Conservation (phyloP, 2,329 filamentous ascomycete genomes). For the Xenoacremonium recifei region DNA sequence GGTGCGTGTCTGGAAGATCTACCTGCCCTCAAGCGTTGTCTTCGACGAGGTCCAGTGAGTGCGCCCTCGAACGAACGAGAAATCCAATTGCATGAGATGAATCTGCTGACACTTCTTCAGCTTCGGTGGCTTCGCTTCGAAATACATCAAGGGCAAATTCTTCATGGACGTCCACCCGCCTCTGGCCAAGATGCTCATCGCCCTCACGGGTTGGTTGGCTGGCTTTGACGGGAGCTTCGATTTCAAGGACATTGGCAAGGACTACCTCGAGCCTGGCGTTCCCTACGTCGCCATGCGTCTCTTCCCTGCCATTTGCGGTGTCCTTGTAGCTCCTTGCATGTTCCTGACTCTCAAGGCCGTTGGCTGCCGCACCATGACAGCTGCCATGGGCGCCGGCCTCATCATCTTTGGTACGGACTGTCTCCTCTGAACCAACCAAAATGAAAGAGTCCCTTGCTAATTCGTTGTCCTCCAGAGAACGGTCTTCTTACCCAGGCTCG, state of each 20-base stretch:
- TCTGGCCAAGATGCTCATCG: slow-evolving; percentile 93
- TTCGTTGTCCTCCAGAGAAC: slow-evolving; percentile 65
- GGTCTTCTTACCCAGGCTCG: slow-evolving; percentile 93
- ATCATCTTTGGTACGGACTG: slow-evolving; percentile 80
- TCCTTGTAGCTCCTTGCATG: slow-evolving; percentile 86
- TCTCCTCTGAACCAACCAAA: too few species aligned
- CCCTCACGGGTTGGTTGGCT: slow-evolving; percentile 89
- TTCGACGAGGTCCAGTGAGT: slow-evolving; percentile 99
- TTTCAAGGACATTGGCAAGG: slow-evolving; percentile 99
- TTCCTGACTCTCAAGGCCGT: slow-evolving; percentile 91
- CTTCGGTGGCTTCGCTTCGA: slow-evolving; percentile 96
- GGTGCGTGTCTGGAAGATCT: slow-evolving; percentile 92
- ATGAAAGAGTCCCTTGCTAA: too few species aligned
- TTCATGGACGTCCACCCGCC: slow-evolving; percentile 99
- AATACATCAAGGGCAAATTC: slow-evolving; percentile 99
- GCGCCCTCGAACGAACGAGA: too few species aligned
- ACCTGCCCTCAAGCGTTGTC: slow-evolving; percentile 92
- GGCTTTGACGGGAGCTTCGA: slow-evolving; percentile 96
- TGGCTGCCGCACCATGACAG: slow-evolving; percentile 84
- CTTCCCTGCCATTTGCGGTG: slow-evolving; percentile 85
- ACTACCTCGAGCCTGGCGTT: slow-evolving; percentile 91
- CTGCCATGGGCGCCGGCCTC: slow-evolving; percentile 77
- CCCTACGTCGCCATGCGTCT: slow-evolving; percentile 98
- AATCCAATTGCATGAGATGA: too few species aligned
- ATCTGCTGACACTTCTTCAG: slow-evolving; percentile 54